Base-by-base conservation (phyloP, 2,329 filamentous ascomycete species). In the Claviceps sp. region DNA sequence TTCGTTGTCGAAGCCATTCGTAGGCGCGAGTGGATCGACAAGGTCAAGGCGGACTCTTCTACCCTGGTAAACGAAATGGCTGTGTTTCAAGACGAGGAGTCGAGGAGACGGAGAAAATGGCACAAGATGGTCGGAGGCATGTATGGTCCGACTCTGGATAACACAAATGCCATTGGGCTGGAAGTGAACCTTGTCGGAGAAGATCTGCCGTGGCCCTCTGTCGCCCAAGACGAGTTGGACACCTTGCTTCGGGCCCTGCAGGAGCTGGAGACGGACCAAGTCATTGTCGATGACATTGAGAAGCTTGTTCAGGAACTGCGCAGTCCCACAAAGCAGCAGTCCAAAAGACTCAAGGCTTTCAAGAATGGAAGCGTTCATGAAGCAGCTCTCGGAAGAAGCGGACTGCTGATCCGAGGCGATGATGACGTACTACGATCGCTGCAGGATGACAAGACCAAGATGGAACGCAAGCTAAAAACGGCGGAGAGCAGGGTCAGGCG, bases 281-380 rank as follows among this genome's bases (percentile, higher is more conserved):
- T 73, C 1, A 73, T 90, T 54, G 72, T 88, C 1, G 76, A 82
- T 11, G 87, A 95, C 50, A 75, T 97, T 38, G 72, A 75, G 3
- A 87, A 89, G 61, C 78, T 89, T 17, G 77, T 94, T 54, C 82
- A 83, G 55, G 89, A 95, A 51, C 74, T 97, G 14, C 84, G 84
- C 63, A 81, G 78, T 52, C 89, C 91, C 2, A 93, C 88, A 0
- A 89, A 85, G 60, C 88, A 93, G 64, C 90, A 95, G 63, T 80
- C 84, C 55, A 90, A 89, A 66, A 81, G 89, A 53, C 80, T 93
- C 6, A 95, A 91, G 65, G 89, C 89, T 5, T 97, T 98, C 73
- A 96, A 96, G 64, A 93, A 94, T 63, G 93, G 93, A 16, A 97
- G 93, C 63, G 79, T 97, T 40, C 89, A 96, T 61, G 93, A 97